Evolutionary conservation across 2,329 filamentous ascomycete genomes (phyloP).

Genomic region (Trichoderma aggressivum): DNA sequence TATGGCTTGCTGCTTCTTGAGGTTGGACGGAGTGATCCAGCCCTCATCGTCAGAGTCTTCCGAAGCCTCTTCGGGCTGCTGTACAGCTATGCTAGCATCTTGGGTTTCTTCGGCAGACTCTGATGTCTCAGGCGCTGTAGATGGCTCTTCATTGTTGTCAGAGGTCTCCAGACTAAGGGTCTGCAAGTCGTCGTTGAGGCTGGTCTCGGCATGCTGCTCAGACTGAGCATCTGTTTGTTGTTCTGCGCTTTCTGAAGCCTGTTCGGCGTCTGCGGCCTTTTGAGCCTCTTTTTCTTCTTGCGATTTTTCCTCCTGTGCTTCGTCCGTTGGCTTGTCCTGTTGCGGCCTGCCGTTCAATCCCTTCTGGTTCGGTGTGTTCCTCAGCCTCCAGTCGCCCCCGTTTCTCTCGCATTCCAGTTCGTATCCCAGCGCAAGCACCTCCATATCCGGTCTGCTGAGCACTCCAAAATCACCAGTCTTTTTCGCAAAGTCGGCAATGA

Average conservation of each 20-base stretch:
- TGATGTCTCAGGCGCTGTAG: not conserved
- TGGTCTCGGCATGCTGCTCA: constrained; percentile 15
- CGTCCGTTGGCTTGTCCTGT: constrained; percentile 11
- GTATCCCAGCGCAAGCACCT: constrained; percentile 85
- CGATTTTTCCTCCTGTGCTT: constrained; percentile 27
- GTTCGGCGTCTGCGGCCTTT: constrained; percentile 25
- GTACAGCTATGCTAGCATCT: constrained; percentile 20
- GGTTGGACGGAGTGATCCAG: constrained; percentile 94
- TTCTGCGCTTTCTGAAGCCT: constrained; percentile 2
- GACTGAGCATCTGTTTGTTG: constrained; percentile 23
- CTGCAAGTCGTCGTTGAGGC: constrained; percentile 25
- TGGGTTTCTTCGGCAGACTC: constrained; percentile 4
- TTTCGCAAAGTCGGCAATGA: constrained; percentile 80
- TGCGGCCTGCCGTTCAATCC: constrained; percentile 62
- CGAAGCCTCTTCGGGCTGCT: constrained; percentile 35
- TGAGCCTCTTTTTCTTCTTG: constrained; percentile 18
- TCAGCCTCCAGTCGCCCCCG: constrained; percentile 81
- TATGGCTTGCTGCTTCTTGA: constrained; percentile 76
- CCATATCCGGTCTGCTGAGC: constrained; percentile 82
- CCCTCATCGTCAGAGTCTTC: constrained; percentile 59
- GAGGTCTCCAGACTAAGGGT: constrained; percentile 24
- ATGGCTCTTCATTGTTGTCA: not conserved
- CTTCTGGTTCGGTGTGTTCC: constrained; percentile 77
- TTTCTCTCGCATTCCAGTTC: constrained; percentile 92
- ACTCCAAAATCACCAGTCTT: constrained; percentile 87